Percentiles rank a stretch among this genome's conserved stretches.
phyloP scores from a whole-genome alignment of 768 basidiomycete genomes.

The Ephemerocybe angulata region DNA sequence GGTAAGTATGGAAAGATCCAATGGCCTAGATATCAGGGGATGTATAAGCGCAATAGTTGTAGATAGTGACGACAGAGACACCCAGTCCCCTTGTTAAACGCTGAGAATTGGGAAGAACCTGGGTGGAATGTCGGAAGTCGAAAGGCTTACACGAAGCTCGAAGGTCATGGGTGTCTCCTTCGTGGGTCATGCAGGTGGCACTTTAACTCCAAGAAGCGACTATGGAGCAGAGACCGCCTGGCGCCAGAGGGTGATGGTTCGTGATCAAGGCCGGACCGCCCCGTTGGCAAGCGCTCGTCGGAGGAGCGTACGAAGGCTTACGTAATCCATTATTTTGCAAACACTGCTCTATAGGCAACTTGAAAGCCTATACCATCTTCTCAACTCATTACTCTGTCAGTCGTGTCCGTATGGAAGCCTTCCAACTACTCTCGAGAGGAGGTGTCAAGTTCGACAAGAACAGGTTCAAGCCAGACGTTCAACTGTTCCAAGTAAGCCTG shows the following conservation, averaged over 20 bases:
- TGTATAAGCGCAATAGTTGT: too few relatives aligned
- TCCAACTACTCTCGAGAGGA: slow-evolving; percentile 85
- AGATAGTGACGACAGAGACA: too few relatives aligned
- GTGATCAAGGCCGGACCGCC: too few relatives aligned
- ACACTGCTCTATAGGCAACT: too few relatives aligned
- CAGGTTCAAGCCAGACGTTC: slow-evolving; percentile 64
- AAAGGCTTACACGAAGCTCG: neutral
- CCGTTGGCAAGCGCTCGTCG: too few relatives aligned
- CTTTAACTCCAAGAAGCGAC: too few relatives aligned
- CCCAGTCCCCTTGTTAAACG: neutral
- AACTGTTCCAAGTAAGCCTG: slow-evolving; percentile 60
- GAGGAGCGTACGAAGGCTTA: too few relatives aligned
- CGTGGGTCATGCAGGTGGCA: neutral
- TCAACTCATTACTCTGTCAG: neutral
- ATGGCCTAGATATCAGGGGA: too few relatives aligned
- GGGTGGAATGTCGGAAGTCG: slow-evolving; percentile 1
- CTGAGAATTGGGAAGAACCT: neutral
- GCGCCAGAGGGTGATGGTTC: too few relatives aligned
- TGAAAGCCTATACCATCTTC: too few relatives aligned
- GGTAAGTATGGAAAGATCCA: too few relatives aligned
- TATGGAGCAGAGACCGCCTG: too few relatives aligned
- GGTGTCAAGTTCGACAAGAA: slow-evolving; percentile 79
- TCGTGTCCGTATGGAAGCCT: slow-evolving; percentile 75
- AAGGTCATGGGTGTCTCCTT: neutral
- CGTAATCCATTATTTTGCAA: neutral